phyloP scores from a whole-genome alignment of 2,329 filamentous ascomycete species.

The Diplodia scrobiculata region DNA sequence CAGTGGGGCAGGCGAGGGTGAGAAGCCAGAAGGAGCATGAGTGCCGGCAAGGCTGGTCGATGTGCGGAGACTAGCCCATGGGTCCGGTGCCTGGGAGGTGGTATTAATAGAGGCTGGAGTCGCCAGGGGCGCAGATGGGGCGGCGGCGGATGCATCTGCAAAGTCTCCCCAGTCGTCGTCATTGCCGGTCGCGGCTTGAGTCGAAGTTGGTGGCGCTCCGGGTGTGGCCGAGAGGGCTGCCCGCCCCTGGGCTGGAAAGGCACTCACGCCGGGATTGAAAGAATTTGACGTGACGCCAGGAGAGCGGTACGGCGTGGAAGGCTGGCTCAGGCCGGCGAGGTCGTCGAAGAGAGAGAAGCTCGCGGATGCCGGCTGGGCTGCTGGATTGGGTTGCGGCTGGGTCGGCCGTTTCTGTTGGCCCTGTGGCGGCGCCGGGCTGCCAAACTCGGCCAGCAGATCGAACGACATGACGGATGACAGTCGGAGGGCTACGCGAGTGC shows the following conservation, averaged over 20 bases:
- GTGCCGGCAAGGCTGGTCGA: conserved; percentile 3
- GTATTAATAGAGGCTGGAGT: conserved; percentile 14
- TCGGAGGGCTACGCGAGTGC: background rate
- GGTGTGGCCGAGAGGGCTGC: conserved; percentile 1
- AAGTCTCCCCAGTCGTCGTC: conserved; percentile 49
- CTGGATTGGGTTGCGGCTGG: conserved; percentile 3
- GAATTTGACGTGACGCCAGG: background rate
- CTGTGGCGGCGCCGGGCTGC: conserved; percentile 15
- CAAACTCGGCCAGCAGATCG: conserved; percentile 31
- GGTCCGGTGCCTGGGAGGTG: conserved; percentile 19
- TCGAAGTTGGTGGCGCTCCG: conserved; percentile 7
- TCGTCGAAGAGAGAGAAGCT: conserved; percentile 43
- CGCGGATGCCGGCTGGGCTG: conserved; percentile 32
- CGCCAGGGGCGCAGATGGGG: conserved; percentile 28
- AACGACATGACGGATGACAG: conserved; percentile 25
- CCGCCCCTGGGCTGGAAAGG: background rate
- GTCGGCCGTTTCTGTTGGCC: conserved; percentile 2
- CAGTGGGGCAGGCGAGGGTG: background rate
- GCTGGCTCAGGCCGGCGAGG: conserved; percentile 30
- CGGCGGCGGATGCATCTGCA: conserved; percentile 37
- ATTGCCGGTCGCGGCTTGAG: conserved; percentile 31
- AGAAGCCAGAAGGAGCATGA: conserved; percentile 4
- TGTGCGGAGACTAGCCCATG: conserved; percentile 27
- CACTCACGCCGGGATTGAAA: conserved; percentile 8
- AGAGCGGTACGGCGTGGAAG: background rate